Evolutionary conservation across 2,329 filamentous ascomycete species (phyloP).

Genomic region (Pseudonectria foliicola): DNA sequence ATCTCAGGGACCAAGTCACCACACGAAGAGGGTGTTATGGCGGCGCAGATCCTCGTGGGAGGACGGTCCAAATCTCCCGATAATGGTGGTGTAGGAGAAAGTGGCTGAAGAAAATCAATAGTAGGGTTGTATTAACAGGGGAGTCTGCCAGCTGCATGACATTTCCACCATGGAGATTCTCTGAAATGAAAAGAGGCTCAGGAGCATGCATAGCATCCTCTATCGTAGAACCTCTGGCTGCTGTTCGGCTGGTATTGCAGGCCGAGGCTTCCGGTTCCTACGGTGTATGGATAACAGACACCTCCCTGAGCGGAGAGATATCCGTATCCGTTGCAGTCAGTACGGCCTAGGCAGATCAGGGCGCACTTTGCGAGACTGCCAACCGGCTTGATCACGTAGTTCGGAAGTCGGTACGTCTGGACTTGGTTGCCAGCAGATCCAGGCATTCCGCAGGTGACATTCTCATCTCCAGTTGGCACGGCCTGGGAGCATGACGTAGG

Average conservation of each 20-base stretch:
- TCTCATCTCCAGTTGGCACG: not conserved
- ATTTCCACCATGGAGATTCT: too few species aligned
- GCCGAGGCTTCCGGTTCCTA: slow-evolving; percentile 6
- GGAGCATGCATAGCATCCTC: slow-evolving; percentile 9
- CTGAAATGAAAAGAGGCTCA: not conserved
- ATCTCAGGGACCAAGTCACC: too few species aligned
- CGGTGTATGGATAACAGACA: slow-evolving; percentile 7
- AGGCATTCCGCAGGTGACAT: slow-evolving; percentile 11
- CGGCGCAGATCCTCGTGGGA: not conserved
- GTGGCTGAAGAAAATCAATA: too few species aligned
- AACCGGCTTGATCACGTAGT: slow-evolving; percentile 11
- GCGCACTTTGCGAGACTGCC: slow-evolving; percentile 10
- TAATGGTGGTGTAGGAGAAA: too few species aligned
- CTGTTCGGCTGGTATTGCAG: slow-evolving; percentile 6
- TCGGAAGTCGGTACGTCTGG: slow-evolving; percentile 5
- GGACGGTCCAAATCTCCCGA: not conserved
- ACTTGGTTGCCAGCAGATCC: slow-evolving; percentile 10
- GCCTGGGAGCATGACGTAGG: too few species aligned
- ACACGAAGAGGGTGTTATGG: too few species aligned
- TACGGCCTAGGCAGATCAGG: slow-evolving; percentile 7
- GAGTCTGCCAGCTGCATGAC: not conserved
- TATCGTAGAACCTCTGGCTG: slow-evolving; percentile 10
- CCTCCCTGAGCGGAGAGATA: slow-evolving; percentile 7
- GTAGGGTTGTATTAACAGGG: not conserved
- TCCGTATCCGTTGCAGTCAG: slow-evolving; percentile 10